phyloP scores from a whole-genome alignment of 2,329 filamentous ascomycete genomes.

The Gyromitra esculenta region DNA sequence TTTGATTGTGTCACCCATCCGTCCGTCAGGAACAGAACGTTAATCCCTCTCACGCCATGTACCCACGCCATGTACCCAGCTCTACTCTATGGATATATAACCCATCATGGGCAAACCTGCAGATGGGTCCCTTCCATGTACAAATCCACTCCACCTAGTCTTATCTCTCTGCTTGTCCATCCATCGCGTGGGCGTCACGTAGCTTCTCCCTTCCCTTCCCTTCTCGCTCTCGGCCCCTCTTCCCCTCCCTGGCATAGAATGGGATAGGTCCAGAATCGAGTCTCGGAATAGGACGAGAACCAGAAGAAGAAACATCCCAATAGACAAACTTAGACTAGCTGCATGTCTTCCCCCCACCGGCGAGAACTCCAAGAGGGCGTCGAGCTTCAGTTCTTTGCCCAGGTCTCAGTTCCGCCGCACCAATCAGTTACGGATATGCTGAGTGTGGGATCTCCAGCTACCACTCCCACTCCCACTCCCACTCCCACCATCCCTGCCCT shows the following conservation, averaged over 20 bases:
- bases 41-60: not conserved
- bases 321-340: constrained; percentile 1
- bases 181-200: not conserved
- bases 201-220: constrained; percentile 4
- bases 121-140: not conserved
- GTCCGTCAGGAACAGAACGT: not conserved
- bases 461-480: not conserved
- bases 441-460: constrained; percentile 4
- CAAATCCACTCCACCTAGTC: not conserved
- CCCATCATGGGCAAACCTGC: too few relatives aligned
- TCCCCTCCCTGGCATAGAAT: not conserved
- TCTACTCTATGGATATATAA: not conserved
- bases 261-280: not conserved
- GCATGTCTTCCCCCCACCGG: constrained; percentile 15
- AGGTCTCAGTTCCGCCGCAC: constrained; percentile 10
- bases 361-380: not conserved
- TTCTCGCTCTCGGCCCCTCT: not conserved
- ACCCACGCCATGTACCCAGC: not conserved
- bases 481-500: not conserved
- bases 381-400: constrained; percentile 22
- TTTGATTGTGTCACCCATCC: not conserved
- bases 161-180: not conserved
- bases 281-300: not conserved
- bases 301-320: not conserved
- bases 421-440: not conserved